Evolutionary conservation across 1,284 basidiomycete genomes (phyloP).

Genomic region (Salmacisia buchloeana): DNA sequence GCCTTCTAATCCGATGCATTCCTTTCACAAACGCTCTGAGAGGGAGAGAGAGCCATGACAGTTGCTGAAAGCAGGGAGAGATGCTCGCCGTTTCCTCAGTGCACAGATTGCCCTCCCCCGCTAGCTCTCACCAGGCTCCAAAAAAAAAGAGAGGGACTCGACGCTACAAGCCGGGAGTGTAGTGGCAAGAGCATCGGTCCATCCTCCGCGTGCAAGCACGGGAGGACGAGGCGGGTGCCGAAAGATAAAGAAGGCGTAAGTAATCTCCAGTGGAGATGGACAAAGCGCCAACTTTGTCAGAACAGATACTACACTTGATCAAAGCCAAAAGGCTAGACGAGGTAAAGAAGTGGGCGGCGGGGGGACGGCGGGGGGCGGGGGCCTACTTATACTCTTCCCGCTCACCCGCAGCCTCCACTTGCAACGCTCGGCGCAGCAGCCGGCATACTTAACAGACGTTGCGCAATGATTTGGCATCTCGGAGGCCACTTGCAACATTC

Average conservation of each 20-base stretch:
- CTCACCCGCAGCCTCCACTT: too few species aligned
- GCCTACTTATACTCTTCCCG: not conserved
- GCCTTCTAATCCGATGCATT: not conserved
- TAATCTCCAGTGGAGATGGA: constrained; percentile 26
- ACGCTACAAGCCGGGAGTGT: constrained; percentile 36
- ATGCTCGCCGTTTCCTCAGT: too few species aligned
- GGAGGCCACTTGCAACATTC: too few species aligned
- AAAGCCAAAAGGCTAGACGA: constrained; percentile 22
- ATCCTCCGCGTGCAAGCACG: constrained; percentile 28
- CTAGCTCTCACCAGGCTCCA: not conserved
- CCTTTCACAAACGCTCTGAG: not conserved
- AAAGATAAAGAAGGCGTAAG: constrained; percentile 30
- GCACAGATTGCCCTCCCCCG: not conserved
- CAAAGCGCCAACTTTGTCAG: constrained; percentile 41
- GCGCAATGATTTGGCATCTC: too few species aligned
- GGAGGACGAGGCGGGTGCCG: constrained; percentile 23
- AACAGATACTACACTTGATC: constrained; percentile 45
- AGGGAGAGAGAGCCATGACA: too few species aligned
- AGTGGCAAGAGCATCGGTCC: constrained; percentile 36
- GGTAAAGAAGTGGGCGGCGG: not conserved
- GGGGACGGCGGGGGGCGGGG: not conserved
- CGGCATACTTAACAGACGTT: too few species aligned
- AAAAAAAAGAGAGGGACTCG: constrained; percentile 26
- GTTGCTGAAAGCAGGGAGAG: too few species aligned
- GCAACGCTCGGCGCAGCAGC: too few species aligned